Percentiles rank a stretch among this genome's conserved stretches.
Conservation (phyloP, 2,329 filamentous ascomycete genomes). For the Chalara sp. region DNA sequence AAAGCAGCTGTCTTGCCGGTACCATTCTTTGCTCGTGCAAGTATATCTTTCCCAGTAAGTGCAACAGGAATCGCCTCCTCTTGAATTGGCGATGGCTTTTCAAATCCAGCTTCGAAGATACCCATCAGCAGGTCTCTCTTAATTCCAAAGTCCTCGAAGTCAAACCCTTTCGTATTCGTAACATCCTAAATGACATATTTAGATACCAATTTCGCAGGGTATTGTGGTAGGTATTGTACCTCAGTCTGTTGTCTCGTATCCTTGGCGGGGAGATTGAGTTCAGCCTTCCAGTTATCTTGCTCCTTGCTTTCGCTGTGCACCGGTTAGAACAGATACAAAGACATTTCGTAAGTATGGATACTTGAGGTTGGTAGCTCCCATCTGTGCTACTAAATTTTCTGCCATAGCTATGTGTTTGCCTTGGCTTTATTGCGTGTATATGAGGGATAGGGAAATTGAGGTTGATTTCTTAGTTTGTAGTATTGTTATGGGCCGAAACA, state of each 20-base stretch:
- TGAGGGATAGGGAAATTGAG: not conserved
- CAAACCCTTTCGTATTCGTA: constrained; percentile 92
- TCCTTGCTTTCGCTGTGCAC: constrained; percentile 37
- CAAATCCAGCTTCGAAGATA: constrained; percentile 97
- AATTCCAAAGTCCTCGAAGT: constrained; percentile 95
- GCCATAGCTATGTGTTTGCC: constrained; percentile 31
- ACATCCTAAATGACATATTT: constrained; percentile 63
- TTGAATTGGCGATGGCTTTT: constrained; percentile 98
- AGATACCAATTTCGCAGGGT: not conserved
- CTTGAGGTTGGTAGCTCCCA: constrained; percentile 46
- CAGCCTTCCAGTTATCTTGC: constrained; percentile 67
- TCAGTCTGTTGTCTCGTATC: constrained; percentile 78
- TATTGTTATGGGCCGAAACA: not conserved
- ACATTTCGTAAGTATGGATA: constrained; percentile 21
- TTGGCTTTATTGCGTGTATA: not conserved
- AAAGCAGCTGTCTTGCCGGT: constrained; percentile 98
- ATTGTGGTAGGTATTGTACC: constrained; percentile 36
- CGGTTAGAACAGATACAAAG: constrained; percentile 27
- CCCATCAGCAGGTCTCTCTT: constrained; percentile 97
- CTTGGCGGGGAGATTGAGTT: constrained; percentile 63
- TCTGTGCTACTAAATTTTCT: constrained; percentile 44
- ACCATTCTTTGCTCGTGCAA: constrained; percentile 95
- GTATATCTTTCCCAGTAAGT: constrained; percentile 87
- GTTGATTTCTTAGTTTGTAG: not conserved
- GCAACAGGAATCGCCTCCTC: constrained; percentile 98